These are phyloP conservation scores for Capsella rubella DNA, from an alignment of 441 rosid genomes.

Conservation along the genomic window DNA sequence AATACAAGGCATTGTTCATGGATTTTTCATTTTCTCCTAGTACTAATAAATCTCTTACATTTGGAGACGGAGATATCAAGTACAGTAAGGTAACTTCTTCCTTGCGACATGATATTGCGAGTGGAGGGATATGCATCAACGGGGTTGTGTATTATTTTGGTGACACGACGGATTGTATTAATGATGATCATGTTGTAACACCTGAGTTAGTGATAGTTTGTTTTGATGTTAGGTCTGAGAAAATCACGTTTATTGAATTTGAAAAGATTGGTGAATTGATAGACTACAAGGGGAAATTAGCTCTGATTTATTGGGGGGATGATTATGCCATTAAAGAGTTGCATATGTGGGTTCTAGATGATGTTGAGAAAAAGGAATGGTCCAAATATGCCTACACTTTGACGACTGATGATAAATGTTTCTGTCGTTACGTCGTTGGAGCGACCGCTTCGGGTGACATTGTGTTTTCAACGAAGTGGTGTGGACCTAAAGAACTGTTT, in stretches of 20 bases:
- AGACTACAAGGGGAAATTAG: neutral
- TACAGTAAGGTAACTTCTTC: too few relatives aligned
- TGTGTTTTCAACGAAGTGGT: neutral
- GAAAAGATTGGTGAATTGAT: neutral
- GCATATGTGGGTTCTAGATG: neutral
- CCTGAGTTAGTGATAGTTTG: neutral
- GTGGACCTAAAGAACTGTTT: neutral
- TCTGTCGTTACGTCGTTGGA: neutral
- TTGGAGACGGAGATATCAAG: too few relatives aligned
- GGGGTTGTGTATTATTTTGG: neutral
- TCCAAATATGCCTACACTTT: neutral
- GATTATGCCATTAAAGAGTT: neutral
- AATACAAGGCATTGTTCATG: too few relatives aligned
- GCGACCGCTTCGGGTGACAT: neutral
- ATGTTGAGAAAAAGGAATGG: neutral
- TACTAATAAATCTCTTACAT: too few relatives aligned
- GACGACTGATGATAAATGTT: neutral
- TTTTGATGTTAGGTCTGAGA: neutral
- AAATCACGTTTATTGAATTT: neutral
- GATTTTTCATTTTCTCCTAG: too few relatives aligned
- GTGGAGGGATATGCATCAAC: neutral
- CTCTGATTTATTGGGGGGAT: neutral
- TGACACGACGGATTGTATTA: neutral
- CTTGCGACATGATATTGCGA: neutral
- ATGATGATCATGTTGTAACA: neutral